These are phyloP conservation scores for Raffaelea arxii DNA, from an alignment of 2,329 filamentous ascomycete species.

Conservation along the genomic window DNA sequence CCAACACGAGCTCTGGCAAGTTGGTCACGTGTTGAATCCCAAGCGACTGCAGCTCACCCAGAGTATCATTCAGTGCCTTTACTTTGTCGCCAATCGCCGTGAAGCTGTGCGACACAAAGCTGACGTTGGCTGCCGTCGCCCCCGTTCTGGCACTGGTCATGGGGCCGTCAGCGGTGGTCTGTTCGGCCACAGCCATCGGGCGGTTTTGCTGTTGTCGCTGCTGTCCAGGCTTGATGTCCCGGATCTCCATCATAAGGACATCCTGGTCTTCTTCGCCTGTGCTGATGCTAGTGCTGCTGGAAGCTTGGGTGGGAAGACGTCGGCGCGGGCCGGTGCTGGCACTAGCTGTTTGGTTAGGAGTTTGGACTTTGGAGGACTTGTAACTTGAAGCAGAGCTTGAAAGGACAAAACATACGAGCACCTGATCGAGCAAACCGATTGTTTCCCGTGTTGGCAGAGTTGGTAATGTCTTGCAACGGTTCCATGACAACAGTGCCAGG, in stretches of 20 bases:
- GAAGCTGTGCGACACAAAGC: constrained; percentile 28
- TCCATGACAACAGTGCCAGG: too few relatives aligned
- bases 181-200: too few relatives aligned
- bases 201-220: neutral
- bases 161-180: too few relatives aligned
- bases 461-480: too few relatives aligned
- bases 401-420: constrained; percentile 12
- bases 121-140: constrained; percentile 11
- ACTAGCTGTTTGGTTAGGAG: constrained; percentile 16
- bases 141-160: neutral
- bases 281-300: neutral
- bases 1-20: constrained; percentile 69
- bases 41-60: constrained; percentile 59
- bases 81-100: constrained; percentile 51
- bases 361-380: neutral
- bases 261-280: constrained; percentile 15
- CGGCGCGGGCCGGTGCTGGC: constrained; percentile 14
- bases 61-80: constrained; percentile 54
- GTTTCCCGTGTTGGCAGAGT: too few relatives aligned
- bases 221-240: constrained; percentile 7
- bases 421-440: constrained; percentile 12
- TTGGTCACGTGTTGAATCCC: constrained; percentile 63
- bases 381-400: neutral
- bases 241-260: constrained; percentile 19
- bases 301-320: neutral